phyloP scores from a whole-genome alignment of 495 filamentous ascomycete species.

The Talaromyces ruber region DNA sequence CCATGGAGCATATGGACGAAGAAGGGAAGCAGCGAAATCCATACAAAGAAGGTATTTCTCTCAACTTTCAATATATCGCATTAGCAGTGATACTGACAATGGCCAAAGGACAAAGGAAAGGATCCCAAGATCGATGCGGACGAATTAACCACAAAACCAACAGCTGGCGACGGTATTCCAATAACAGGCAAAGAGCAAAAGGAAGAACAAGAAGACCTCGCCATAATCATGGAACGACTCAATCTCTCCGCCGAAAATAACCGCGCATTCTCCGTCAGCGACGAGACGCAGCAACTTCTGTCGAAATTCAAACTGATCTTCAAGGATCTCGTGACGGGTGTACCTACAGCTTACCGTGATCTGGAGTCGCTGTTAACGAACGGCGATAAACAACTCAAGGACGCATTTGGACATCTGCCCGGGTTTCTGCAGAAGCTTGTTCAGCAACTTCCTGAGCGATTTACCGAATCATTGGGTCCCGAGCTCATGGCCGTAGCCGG shows the following conservation, averaged over 20 bases:
- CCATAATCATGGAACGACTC: constrained; percentile 65
- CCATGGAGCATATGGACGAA: constrained; percentile 39
- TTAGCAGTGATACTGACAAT: not conserved
- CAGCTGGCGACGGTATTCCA: constrained; percentile 23
- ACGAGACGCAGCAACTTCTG: constrained; percentile 70
- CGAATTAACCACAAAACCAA: constrained; percentile 4
- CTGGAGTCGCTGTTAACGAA: constrained; percentile 74
- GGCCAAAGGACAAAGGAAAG: not conserved
- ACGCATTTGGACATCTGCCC: constrained; percentile 73
- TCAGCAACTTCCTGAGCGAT: constrained; percentile 72
- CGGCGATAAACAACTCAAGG: constrained; percentile 63
- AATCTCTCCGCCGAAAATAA: constrained; percentile 74
- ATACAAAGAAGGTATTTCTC: constrained; percentile 20
- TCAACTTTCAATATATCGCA: not conserved
- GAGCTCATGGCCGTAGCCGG: constrained; percentile 70
- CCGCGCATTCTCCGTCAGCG: constrained; percentile 70
- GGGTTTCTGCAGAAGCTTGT: constrained; percentile 78
- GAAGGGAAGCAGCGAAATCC: constrained; percentile 31
- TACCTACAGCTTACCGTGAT: constrained; percentile 87
- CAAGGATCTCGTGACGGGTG: constrained; percentile 85
- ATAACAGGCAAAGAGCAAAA: constrained; percentile 28
- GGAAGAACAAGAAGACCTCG: constrained; percentile 67
- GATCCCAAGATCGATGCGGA: constrained; percentile 6
- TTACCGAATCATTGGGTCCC: constrained; percentile 64
- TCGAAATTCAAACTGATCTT: constrained; percentile 80